Base-by-base conservation (phyloP, 129 eudicot species). In the Ambrosia artemisiifolia region DNA sequence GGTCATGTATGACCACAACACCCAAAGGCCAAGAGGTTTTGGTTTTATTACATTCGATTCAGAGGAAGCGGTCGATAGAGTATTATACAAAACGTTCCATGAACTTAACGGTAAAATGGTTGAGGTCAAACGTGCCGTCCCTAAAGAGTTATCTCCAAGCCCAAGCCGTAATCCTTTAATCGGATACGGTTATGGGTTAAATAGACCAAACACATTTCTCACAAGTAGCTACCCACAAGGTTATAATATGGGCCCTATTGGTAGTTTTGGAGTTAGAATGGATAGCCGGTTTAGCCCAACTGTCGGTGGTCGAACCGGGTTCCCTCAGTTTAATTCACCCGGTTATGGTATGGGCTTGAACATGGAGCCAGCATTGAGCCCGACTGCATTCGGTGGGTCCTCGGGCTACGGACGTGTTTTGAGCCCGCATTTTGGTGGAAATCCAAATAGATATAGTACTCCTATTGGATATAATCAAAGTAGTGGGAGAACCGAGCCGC, bases 11-110 rank as follows among this genome's bases (percentile, higher is more conserved):
- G 97, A 91, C 65, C 95, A 91, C 83, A 88, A 85, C 75, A 91
- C 95, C 8, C 95, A 91, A 78, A 83, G 95, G 77, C 97, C 97
- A 65, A 80, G 97, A 82, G 97, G 97, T 7, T 91, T 91, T 71
- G 97, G 97, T 36, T 91, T 91, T 79, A 88, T 91, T 63, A 91
- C 97, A 12, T 91, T 71, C 63, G 97, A 91, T 72, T 82, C 88
- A 0, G 97, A 88, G 74, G 97, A 88, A 32, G 81, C 92, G 11
- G 97, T 88, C 4, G 95, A 91, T 75, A 65, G 85, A 69, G 95
- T 82, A 16, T 76, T 91, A 75, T 86, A 74, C 33, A 88, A 84
- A 64, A 85, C 95, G 14, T 91, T 91, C 70, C 97, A 91, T 62
- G 92, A 91, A 75, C 90, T 91, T 44, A 85, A 76, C 14, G 95